Percentiles rank a stretch among this genome's conserved stretches.
phyloP scores from a whole-genome alignment of 140 eudicot genomes.

The Stevia rebaudiana region DNA sequence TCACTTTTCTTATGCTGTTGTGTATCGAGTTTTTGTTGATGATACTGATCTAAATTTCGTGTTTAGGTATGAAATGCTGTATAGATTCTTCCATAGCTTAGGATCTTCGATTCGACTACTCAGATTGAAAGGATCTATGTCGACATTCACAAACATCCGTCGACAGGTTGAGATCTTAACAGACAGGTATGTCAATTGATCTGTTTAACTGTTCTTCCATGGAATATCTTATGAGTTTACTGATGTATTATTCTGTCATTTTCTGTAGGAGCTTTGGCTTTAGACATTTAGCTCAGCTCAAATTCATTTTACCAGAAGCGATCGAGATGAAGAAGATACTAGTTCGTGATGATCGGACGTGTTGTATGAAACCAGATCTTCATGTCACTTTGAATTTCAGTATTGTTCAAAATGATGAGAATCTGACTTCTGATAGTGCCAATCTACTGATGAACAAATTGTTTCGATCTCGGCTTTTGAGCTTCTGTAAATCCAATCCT shows the following conservation, averaged over 20 bases:
- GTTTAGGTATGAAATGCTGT: constrained; percentile 62
- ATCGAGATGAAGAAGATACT: constrained; percentile 59
- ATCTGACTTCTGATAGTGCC: constrained; percentile 27
- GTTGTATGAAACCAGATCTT: constrained; percentile 81
- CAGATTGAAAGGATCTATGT: constrained; percentile 35
- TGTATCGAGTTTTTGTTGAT: background rate
- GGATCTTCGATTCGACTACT: constrained; percentile 60
- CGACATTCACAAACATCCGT: constrained; percentile 56
- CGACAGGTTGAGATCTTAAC: constrained; percentile 52
- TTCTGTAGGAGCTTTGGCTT: constrained; percentile 61
- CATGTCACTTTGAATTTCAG: constrained; percentile 36
- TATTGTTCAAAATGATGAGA: constrained; percentile 31
- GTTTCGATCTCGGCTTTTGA: constrained; percentile 53
- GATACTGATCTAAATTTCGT: background rate
- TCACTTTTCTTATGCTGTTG: background rate
- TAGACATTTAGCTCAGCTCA: constrained; percentile 72
- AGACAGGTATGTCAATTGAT: constrained; percentile 41
- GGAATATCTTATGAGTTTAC: background rate
- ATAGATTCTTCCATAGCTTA: constrained; percentile 59
- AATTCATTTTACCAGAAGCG: constrained; percentile 66
- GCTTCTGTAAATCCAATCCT: constrained; percentile 47
- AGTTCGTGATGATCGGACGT: constrained; percentile 57
- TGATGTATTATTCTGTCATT: background rate
- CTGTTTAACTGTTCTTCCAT: background rate
- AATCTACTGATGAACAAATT: constrained; percentile 44